Evolutionary conservation across 2,329 filamentous ascomycete genomes (phyloP).

Genomic region (Alternaria ventricosa): DNA sequence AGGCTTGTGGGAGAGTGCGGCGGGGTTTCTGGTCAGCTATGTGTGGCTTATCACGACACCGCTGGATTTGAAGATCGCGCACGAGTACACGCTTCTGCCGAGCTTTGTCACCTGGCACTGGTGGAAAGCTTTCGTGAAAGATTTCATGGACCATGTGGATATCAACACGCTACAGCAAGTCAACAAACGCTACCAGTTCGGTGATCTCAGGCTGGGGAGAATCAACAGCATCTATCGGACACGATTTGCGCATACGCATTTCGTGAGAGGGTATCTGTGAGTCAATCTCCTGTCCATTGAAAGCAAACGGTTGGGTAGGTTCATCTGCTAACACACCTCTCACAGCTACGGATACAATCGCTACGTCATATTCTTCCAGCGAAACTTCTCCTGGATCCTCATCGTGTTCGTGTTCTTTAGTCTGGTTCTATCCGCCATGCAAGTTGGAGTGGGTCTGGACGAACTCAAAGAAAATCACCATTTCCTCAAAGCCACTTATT

Average conservation of each 20-base stretch:
- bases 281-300: not conserved
- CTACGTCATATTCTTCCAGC: conserved; percentile 49
- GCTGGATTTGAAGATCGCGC: conserved; percentile 43
- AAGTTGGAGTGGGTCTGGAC: conserved; percentile 41
- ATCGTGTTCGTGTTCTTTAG: conserved; percentile 48
- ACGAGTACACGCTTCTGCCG: conserved; percentile 37
- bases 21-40: conserved; percentile 44
- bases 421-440: conserved; percentile 48
- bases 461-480: conserved; percentile 28
- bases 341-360: conserved; percentile 47
- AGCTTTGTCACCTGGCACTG: conserved; percentile 40
- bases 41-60: conserved; percentile 45
- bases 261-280: conserved; percentile 46
- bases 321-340: not conserved
- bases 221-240: conserved; percentile 47
- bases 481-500: conserved; percentile 38
- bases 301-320: not conserved
- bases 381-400: conserved; percentile 48
- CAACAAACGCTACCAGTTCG: conserved; percentile 47
- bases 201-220: conserved; percentile 43
- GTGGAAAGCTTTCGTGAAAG: conserved; percentile 43
- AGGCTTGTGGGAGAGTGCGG: conserved; percentile 22
- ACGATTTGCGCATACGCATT: conserved; percentile 41
- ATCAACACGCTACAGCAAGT: conserved; percentile 43
- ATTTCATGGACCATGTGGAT: conserved; percentile 36